Percentiles rank a stretch among this genome's conserved stretches.
phyloP scores from a whole-genome alignment of 495 filamentous ascomycete species.

The Aspergillus baeticus region DNA sequence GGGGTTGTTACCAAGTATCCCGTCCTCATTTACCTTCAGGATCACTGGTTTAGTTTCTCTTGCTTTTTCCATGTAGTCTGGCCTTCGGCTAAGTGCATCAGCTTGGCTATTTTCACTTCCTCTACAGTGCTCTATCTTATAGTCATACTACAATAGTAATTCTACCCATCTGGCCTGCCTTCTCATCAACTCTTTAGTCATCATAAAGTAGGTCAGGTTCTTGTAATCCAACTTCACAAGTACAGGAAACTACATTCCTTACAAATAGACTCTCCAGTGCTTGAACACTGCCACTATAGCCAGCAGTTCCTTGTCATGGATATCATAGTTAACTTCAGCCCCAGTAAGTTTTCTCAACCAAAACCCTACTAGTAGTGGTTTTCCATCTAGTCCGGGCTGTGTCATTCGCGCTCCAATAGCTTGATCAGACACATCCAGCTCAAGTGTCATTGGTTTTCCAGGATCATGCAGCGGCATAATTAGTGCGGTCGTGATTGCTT shows the following conservation, averaged over 20 bases:
- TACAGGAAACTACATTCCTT: not conserved
- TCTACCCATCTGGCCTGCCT: not conserved
- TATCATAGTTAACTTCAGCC: conserved; percentile 2
- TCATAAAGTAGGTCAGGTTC: not conserved
- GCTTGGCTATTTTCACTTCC: not conserved
- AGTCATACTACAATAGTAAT: not conserved
- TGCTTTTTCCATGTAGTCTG: not conserved
- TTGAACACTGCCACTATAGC: conserved; percentile 7
- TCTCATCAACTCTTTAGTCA: not conserved
- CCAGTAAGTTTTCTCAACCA: not conserved
- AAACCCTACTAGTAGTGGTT: not conserved
- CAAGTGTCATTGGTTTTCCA: no score
- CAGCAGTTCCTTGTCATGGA: conserved; percentile 3
- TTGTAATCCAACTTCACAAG: not conserved
- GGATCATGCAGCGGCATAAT: no score
- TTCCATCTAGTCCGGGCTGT: not conserved
- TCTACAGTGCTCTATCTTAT: not conserved
- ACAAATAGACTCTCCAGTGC: conserved; percentile 4
- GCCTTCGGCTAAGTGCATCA: not conserved
- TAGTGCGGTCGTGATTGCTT: no score
- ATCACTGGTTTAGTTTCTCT: not conserved
- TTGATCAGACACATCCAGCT: no score
- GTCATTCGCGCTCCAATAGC: no score
- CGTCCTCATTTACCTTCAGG: not conserved
- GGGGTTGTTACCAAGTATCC: not conserved